Conservation (phyloP, 352 stramenopile species). For the Phytopythium boreale region DNA sequence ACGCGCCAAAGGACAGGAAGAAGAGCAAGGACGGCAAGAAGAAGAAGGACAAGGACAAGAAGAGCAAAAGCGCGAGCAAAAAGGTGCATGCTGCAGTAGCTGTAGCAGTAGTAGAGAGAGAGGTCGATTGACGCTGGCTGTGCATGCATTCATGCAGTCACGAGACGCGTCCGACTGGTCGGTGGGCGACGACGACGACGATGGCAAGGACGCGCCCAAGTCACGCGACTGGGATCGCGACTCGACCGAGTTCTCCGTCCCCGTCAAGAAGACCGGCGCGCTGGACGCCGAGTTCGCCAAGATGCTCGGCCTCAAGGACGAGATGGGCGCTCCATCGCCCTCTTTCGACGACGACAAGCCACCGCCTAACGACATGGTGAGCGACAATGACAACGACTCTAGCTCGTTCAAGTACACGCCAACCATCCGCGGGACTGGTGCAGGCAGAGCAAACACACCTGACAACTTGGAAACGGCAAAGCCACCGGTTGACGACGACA, state of each 20-base stretch:
- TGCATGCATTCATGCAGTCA: not conserved
- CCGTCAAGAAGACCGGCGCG: conserved; percentile 17
- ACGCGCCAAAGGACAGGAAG: conserved; percentile 17
- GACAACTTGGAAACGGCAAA: conserved; percentile 13
- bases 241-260: conserved; percentile 13
- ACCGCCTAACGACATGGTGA: not conserved
- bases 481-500: conserved; percentile 14
- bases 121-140: not conserved
- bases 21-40: conserved; percentile 24
- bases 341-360: not conserved
- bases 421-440: not conserved
- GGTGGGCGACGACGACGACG: conserved; percentile 28
- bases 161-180: conserved; percentile 12
- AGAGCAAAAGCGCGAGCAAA: conserved; percentile 3
- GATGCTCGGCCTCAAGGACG: conserved; percentile 58
- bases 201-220: conserved; percentile 8
- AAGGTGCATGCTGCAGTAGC: conserved; percentile 3
- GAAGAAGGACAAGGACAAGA: conserved; percentile 48
- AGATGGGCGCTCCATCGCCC: conserved; percentile 10
- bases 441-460: conserved; percentile 3
- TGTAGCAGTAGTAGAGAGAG: no score
- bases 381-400: not conserved
- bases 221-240: conserved; percentile 20
- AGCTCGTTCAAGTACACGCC: not conserved
- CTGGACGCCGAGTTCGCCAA: conserved; percentile 65